Conservation (phyloP, 768 basidiomycete genomes). For the Suillus subaureus region DNA sequence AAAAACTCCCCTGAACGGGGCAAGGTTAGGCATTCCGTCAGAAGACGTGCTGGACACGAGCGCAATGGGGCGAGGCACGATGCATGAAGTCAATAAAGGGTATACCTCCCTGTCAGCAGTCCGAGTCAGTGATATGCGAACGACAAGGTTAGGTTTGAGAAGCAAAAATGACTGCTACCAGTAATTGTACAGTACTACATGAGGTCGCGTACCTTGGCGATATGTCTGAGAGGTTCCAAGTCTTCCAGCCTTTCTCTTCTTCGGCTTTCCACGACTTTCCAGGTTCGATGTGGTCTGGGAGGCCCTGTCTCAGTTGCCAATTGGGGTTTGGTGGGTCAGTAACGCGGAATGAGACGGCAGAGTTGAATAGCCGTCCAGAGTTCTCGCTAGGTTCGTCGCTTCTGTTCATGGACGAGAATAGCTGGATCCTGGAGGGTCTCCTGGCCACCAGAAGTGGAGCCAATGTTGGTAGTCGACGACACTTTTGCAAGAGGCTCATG, state of each 20-base stretch:
- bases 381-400: slow-evolving; percentile 8
- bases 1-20: slow-evolving; percentile 59
- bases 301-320: slow-evolving; percentile 48
- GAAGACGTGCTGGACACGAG: slow-evolving; percentile 62
- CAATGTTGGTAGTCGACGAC: neutral
- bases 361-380: slow-evolving; percentile 21
- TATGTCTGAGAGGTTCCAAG: slow-evolving; percentile 42
- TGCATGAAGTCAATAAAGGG: slow-evolving; percentile 55
- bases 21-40: slow-evolving; percentile 58
- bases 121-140: slow-evolving; percentile 25
- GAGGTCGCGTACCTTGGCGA: slow-evolving; percentile 29
- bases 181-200: slow-evolving; percentile 10
- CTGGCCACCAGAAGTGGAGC: neutral
- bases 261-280: slow-evolving; percentile 34
- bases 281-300: slow-evolving; percentile 20
- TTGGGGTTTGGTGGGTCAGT: slow-evolving; percentile 41
- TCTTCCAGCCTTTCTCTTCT: slow-evolving; percentile 39
- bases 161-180: neutral
- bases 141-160: slow-evolving; percentile 22
- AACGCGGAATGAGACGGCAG: slow-evolving; percentile 33
- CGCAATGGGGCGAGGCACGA: slow-evolving; percentile 69
- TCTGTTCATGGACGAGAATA: slow-evolving; percentile 8
- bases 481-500: neutral
- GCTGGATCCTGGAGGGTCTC: neutral
- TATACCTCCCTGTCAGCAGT: slow-evolving; percentile 39